Conservation (phyloP, 306 rosid species). For the Canavalia gladiata region DNA sequence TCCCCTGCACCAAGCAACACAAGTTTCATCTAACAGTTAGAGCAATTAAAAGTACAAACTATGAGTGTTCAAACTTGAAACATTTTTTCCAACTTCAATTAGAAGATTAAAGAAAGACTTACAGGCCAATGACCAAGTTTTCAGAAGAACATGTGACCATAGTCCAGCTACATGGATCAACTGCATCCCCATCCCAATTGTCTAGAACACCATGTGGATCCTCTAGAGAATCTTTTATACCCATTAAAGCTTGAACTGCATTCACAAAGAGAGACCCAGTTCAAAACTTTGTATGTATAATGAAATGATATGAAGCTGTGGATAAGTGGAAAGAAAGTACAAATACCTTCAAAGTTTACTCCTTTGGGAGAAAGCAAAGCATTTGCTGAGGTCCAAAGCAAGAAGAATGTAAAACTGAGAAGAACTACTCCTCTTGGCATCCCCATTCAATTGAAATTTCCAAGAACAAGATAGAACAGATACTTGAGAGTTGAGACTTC, state of each 20-base stretch:
- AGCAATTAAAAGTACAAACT: conserved; percentile 3
- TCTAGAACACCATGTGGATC: conserved; percentile 97
- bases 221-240: conserved; percentile 68
- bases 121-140: conserved; percentile 87
- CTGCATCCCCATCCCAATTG: conserved; percentile 95
- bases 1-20: conserved; percentile 71
- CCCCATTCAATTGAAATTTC: conserved; percentile 56
- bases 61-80: conserved; percentile 2
- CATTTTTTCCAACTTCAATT: neutral
- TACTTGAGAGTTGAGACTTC: conserved; percentile 44
- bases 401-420: conserved; percentile 66
- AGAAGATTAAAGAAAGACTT: conserved; percentile 51
- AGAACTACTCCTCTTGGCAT: conserved; percentile 54
- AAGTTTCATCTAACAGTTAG: conserved; percentile 41
- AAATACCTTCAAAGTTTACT: conserved; percentile 93
- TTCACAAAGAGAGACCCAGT: conserved; percentile 44
- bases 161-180: conserved; percentile 99
- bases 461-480: conserved; percentile 49
- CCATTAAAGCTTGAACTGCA: conserved; percentile 95
- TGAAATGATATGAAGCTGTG: conserved; percentile 28
- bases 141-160: conserved; percentile 98
- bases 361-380: conserved; percentile 94
- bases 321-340: neutral
- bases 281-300: conserved; percentile 42
- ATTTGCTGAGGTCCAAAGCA: conserved; percentile 61